Evolutionary conservation across 306 rosid genomes (phyloP), one percentile per base, ranked within the genome.

Genomic region (Lathyrus aphaca): DNA sequence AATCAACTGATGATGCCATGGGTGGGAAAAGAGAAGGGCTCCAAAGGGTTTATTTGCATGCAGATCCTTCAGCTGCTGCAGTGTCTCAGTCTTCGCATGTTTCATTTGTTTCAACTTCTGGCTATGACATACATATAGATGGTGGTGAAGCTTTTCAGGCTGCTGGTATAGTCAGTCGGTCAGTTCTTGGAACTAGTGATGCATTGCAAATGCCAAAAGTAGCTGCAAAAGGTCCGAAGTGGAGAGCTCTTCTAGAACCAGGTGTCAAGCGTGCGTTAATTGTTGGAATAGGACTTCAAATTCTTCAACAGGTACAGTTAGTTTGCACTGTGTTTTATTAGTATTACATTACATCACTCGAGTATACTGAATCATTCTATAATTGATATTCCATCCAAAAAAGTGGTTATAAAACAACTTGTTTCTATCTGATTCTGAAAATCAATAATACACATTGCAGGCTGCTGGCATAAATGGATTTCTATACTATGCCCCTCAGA

Each of bases 181-280:
- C 99, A 0, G 91, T 88, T 69, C 87, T 91, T 39, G 88, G 88
- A 72, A 87, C 86, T 43, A 62, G 68, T 19, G 92, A 91, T 54
- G 74, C 83, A 74, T 61, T 79, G 75, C 27, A 25, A 12, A 2
- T 64, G 64, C 71, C 88, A 1, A 81, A 85, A 66, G 77, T 76
- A 64, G 38, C 73, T 60, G 56, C 72, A 17, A 86, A 89, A 76
- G 96, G 89, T 14, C 84, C 87, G 8, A 83, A 68, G 1, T 94
- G 97, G 97, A 83, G 53, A 12, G 87, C 78, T 69, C 91, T 94
- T 81, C 85, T 91, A 8, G 99, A 94, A 75, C 96, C 99, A 0
- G 99, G 99, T 38, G 99, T 94, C 73, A 91, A 83, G 83, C 99
- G 89, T 44, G 99, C 99, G 5, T 75, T 94, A 69, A 25, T 79